Base-by-base conservation (phyloP, 495 filamentous ascomycete genomes). In the Baudoinia panamericana region DNA sequence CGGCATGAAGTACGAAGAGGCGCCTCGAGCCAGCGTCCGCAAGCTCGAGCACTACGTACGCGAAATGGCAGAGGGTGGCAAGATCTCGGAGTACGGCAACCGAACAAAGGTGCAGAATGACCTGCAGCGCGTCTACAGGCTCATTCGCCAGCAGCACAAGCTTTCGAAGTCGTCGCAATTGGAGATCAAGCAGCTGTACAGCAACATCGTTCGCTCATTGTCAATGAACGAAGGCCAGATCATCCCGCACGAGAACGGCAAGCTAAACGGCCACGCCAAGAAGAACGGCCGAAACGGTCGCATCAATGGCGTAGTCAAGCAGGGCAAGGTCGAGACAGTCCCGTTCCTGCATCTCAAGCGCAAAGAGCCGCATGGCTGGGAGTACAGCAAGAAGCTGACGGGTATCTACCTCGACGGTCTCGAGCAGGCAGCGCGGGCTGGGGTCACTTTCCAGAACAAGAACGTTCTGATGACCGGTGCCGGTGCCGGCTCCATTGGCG, bases 41-140 rank as follows among this genome's bases (percentile, higher is more conserved):
- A 99, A 99, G 64, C 74, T 99, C 22, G 90, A 99, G 65, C 87
- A 95, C 58, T 99, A 99, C 52, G 90, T 99, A 21, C 82, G 80
- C 54, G 88, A 99, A 58, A 96, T 99, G 90, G 90, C 90, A 1
- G 87, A 94, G 46, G 90, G 90, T 19, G 90, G 90, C 46, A 94
- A 94, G 57, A 86, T 97, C 42, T 94, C 86, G 15, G 90, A 97
- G 59, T 97, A 97, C 60, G 90, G 90, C 57, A 97, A 94, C 65
- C 78, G 90, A 10, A 87, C 84, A 25, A 97, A 96, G 67, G 92
- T 97, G 17, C 87, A 95, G 61, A 90, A 88, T 53, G 88, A 96
- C 58, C 72, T 97, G 19, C 75, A 77, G 59, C 78, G 78, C 39
- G 87, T 97, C 52, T 94, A 95, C 69, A 94, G 94, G 68, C 72